Conservation (phyloP, 306 rosid species). For the Castanea sativa region DNA sequence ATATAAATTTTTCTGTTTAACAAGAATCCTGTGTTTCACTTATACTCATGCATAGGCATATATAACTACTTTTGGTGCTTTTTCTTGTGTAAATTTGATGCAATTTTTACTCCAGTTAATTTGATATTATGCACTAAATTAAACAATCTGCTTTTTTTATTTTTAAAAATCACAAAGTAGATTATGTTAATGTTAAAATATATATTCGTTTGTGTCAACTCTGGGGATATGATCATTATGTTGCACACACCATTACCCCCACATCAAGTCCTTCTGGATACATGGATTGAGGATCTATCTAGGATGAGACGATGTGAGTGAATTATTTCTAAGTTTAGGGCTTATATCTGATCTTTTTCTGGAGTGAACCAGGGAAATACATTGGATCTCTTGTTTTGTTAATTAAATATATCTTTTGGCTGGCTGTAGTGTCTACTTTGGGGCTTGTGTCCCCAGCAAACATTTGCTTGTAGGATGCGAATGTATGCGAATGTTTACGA, state of each 20-base stretch:
- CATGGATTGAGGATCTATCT: not conserved
- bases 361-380: not conserved
- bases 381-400: not conserved
- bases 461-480: not conserved
- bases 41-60: conserved; percentile 14
- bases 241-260: not conserved
- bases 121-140: not conserved
- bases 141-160: not conserved
- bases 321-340: not conserved
- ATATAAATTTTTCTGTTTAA: conserved; percentile 1
- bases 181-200: not conserved
- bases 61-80: not conserved
- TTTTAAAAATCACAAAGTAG: not conserved
- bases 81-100: not conserved
- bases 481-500: not conserved
- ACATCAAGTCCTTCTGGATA: not conserved
- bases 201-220: not conserved
- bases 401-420: not conserved
- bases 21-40: conserved; percentile 13
- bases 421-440: not conserved
- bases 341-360: not conserved
- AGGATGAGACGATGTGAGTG: not conserved
- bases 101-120: not conserved
- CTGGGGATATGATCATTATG: not conserved
- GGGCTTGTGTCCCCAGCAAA: not conserved